Base-by-base conservation (phyloP, 2,329 filamentous ascomycete species). In the Aspergillus sp. region DNA sequence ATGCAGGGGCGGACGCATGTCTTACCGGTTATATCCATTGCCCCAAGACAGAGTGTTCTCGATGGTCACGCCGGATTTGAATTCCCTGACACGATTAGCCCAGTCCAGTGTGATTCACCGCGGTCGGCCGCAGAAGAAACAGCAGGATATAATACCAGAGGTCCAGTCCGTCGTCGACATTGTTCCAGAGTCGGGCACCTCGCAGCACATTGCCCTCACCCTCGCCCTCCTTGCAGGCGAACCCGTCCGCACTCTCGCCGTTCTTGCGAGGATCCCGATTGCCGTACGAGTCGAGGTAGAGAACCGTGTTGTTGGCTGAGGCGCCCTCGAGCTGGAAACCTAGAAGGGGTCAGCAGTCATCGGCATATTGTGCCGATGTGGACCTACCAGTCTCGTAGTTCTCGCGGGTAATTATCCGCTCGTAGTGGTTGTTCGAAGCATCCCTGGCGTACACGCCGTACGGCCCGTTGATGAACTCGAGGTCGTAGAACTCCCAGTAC, bases 201-300 rank as follows among this genome's bases (percentile, higher is more conserved):
- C 59, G 55, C 12, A 65, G 55, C 20, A 65, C 29, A 6, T 65
- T 65, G 0, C 61, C 63, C 11, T 62, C 61, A 4, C 63, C 63
- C 3, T 57, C 56, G 5, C 61, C 63, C 22, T 65, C 63, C 20
- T 65, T 65, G 36, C 63, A 65, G 31, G 63, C 63, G 10, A 65
- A 65, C 6, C 63, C 61, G 36, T 65, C 63, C 2, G 63, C 63
- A 16, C 63, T 65, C 14, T 65, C 63, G 0, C 63, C 63, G 18
- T 65, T 65, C 54, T 63, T 65, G 20, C 63, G 63, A 3, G 63
- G 63, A 46, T 65, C 63, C 1, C 63, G 55, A 49, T 65, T 65
- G 0, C 53, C 53, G 29, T 65, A 65, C 2, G 63, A 65, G 20
- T 65, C 63, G 52, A 65, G 61, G 20, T 65, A 65, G 16, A 62